Conservation (phyloP, 345 rosid genomes). For the Nasturtium officinale region DNA sequence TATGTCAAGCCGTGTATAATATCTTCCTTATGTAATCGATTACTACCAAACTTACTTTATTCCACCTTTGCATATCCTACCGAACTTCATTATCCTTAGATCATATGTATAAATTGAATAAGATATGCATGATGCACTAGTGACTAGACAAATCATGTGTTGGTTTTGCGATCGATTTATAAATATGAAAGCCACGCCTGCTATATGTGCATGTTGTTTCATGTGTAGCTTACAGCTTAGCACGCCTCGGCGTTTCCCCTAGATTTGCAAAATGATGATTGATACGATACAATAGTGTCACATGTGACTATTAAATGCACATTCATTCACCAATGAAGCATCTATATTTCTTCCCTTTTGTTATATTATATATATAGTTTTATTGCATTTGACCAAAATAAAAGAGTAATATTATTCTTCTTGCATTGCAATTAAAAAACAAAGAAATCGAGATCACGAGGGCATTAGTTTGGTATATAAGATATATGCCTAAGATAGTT, state of each 20-base stretch:
- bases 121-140: slow-evolving; percentile 3
- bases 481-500: neutral
- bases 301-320: slow-evolving; percentile 7
- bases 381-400: neutral
- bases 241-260: slow-evolving; percentile 35
- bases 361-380: neutral
- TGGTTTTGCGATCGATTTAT: neutral
- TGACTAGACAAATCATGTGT: slow-evolving; percentile 25
- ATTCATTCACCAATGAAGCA: neutral
- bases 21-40: neutral
- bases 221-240: slow-evolving; percentile 20
- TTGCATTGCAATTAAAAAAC: neutral
- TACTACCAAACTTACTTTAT: slow-evolving; percentile 6
- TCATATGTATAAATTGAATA: neutral
- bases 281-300: neutral
- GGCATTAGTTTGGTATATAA: neutral
- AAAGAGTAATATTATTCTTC: neutral
- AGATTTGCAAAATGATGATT: neutral
- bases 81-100: slow-evolving; percentile 3
- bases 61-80: slow-evolving; percentile 23
- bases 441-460: neutral
- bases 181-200: neutral
- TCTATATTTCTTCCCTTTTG: neutral
- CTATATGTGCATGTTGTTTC: slow-evolving; percentile 30
- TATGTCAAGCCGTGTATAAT: neutral